These are phyloP conservation scores for Triticum urartu DNA, from an alignment of 176 grass and related monocot species.

Conservation along the genomic window DNA sequence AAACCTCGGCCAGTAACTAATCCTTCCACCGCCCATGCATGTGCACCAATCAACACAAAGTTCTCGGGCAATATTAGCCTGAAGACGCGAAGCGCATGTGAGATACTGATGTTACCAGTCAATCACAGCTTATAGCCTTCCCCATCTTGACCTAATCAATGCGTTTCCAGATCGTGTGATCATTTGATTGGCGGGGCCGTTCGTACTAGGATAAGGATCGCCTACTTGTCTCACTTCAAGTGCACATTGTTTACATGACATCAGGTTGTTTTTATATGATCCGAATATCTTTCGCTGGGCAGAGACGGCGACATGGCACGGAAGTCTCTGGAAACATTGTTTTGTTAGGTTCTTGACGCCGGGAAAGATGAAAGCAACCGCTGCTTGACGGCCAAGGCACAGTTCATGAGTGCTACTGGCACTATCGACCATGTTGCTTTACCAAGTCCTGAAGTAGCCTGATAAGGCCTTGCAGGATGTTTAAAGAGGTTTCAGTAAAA, in stretches of 20 bases:
- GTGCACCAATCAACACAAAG: background rate
- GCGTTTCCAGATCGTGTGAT: background rate
- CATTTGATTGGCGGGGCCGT: background rate
- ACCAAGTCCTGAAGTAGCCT: no score
- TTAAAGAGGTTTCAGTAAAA: no score
- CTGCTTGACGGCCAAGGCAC: background rate
- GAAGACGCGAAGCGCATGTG: background rate
- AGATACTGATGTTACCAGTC: background rate
- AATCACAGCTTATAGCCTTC: background rate
- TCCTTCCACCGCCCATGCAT: background rate
- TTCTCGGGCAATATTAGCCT: background rate
- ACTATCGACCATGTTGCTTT: background rate
- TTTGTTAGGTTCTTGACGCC: background rate
- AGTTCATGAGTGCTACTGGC: background rate
- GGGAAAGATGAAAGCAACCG: background rate
- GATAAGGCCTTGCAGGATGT: no score
- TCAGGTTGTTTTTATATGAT: background rate
- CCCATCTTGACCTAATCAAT: background rate
- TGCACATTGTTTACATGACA: background rate
- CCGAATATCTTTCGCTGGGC: background rate
- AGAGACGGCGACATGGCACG: constrained; percentile 18
- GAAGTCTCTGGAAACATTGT: background rate
- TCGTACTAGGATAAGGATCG: constrained; percentile 20
- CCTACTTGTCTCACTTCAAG: background rate
- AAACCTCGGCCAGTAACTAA: background rate